Evolutionary conservation across 495 filamentous ascomycete species (phyloP), one percentile per base, ranked within the genome.

Genomic region (Lindgomyces ingoldianus): DNA sequence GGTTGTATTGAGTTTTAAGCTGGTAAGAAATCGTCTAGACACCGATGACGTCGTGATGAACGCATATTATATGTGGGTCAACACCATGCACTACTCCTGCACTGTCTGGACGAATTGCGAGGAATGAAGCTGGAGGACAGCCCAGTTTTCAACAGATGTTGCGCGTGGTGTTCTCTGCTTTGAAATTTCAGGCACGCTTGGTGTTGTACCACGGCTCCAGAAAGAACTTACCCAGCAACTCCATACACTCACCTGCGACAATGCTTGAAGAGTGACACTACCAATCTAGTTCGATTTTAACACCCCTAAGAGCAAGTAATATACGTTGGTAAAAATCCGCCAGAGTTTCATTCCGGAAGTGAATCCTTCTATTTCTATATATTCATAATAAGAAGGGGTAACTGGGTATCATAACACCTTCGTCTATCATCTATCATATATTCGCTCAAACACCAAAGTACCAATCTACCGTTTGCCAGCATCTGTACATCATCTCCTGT

Each of bases 401-500:
- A 9, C 8, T 41, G 44, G 44, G 44, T 47, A 47, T 47, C 48
- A 52, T 24, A 25, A 12, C 48, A 25, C 18, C 6, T 10, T 50
- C 57, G 54, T 64, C 61, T 63, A 64, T 64, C 53, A 22, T 64
- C 52, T 64, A 64, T 57, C 29, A 21, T 63, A 3, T 12, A 18
- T 25, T 60, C 27, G 41, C 27, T 14, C 27, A 36, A 29, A 18
- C 14, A 42, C 30, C 53, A 44, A 57, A 33, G 41, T 14, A 6
- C 6, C 14, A 47, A 47, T 19, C 44, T 4, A 47, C 14, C 16
- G 18, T 8, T 8, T 47, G 6, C 44, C 21, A 39, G 14, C 16
- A 29, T 25, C 19, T 22, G 21, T 8, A 8, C 21, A 8, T 19
- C 6, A 8, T 18, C 21, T 8, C 42, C 42, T 30, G 9, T 14